These are phyloP conservation scores for Aspergillus awamori DNA, from an alignment of 2,329 filamentous ascomycete genomes.

Conservation along the genomic window DNA sequence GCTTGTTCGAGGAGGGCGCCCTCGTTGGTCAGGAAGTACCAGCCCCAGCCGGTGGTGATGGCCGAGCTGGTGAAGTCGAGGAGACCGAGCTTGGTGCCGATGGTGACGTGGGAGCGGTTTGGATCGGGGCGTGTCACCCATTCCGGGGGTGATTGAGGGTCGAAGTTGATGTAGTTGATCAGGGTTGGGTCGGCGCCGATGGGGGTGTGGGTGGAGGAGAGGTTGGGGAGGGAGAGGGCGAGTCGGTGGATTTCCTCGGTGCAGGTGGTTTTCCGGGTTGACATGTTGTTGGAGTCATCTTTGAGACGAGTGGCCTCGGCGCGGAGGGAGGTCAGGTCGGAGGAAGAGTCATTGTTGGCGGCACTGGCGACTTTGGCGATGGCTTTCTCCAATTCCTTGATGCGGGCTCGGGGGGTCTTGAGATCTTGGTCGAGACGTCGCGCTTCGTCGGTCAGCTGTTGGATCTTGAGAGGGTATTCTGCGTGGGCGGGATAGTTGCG, in stretches of 20 bases:
- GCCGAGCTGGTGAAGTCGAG: slow-evolving; percentile 84
- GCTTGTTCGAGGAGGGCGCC: slow-evolving; percentile 94
- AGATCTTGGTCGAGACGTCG: slow-evolving; percentile 44
- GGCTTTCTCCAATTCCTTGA: slow-evolving; percentile 49
- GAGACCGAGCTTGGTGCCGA: slow-evolving; percentile 83
- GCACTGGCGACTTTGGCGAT: slow-evolving; percentile 40
- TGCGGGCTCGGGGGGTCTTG: slow-evolving; percentile 43
- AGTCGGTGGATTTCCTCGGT: slow-evolving; percentile 70
- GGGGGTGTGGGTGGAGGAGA: slow-evolving; percentile 77
- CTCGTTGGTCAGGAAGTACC: slow-evolving; percentile 94
- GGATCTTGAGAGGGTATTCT: slow-evolving; percentile 56
- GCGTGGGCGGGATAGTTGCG: slow-evolving; percentile 73
- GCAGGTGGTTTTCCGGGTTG: slow-evolving; percentile 35
- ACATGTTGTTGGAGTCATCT: slow-evolving; percentile 38
- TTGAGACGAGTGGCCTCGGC: slow-evolving; percentile 45
- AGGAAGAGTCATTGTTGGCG: slow-evolving; percentile 7
- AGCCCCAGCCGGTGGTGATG: slow-evolving; percentile 90
- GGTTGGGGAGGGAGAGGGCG: slow-evolving; percentile 80
- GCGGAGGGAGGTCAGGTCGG: slow-evolving; percentile 34
- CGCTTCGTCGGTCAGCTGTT: slow-evolving; percentile 44
- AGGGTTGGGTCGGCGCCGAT: slow-evolving; percentile 66
- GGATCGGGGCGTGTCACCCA: slow-evolving; percentile 32
- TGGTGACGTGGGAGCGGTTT: slow-evolving; percentile 75
- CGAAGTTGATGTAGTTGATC: slow-evolving; percentile 77
- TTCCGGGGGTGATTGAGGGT: slow-evolving; percentile 51